Base-by-base conservation (phyloP, 805 yeast species). In the Candida ulmi region DNA sequence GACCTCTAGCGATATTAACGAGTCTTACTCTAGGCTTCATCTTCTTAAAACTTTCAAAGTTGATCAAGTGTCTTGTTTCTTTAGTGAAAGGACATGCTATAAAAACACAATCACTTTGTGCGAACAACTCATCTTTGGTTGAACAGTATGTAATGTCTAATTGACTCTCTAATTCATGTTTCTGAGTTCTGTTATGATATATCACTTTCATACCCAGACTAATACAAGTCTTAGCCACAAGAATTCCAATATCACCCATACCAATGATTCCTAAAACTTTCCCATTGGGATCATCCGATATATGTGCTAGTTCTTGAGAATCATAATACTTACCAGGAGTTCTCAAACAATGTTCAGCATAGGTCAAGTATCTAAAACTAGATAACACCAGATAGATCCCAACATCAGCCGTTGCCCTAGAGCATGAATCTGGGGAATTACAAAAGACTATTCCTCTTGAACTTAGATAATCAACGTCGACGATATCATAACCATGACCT, bases 211-310 rank as follows among this genome's bases (percentile, higher is more conserved):
- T 68, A 1, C 75, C 76, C 36, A 72, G 44, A 8, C 69, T 62
- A 13, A 61, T 52, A 45, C 72, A 66, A 24, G 69, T 61, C 33
- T 56, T 57, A 3, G 74, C 74, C 4, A 68, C 68, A 13, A 64
- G 52, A 32, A 58, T 45, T 4, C 76, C 76, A 45, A 72, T 72
- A 41, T 69, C 69, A 15, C 78, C 78, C 5, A 72, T 47, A 0
- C 77, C 77, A 25, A 72, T 49, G 16, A 72, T 62, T 5, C 78
- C 77, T 34, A 72, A 48, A 0, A 71, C 65, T 30, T 62, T 62
- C 1, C 68, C 72, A 32, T 59, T 48, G 9, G 71, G 72, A 44
- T 67, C 66, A 15, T 66, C 68, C 2, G 64, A 63, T 41, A 62
- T 48, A 33, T 57, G 50, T 8, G 66, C 51, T 16, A 63, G 41